Evolutionary conservation across 495 filamentous ascomycete genomes (phyloP).

Genomic region (Hyaloscypha finlandica): DNA sequence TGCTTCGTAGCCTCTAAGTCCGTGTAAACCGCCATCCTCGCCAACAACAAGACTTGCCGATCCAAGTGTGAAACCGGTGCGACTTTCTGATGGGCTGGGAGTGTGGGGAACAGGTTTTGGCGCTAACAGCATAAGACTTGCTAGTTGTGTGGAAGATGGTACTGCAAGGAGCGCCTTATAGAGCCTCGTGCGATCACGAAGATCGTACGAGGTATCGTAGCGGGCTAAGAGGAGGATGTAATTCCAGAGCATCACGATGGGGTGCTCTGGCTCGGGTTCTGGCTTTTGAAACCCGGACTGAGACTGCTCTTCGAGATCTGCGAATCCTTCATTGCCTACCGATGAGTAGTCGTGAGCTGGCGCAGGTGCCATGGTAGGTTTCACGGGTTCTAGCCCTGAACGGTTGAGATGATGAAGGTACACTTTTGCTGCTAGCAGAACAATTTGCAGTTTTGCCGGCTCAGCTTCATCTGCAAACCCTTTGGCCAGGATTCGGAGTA

Average conservation of each 20-base stretch:
- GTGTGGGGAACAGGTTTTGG: conserved; percentile 91
- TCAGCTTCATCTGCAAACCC: conserved; percentile 83
- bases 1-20: conserved; percentile 72
- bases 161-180: conserved; percentile 81
- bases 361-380: conserved; percentile 12
- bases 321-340: conserved; percentile 28
- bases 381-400: conserved; percentile 48
- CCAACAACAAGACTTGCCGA: conserved; percentile 84
- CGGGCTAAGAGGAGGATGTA: conserved; percentile 84
- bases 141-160: conserved; percentile 77
- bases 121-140: conserved; percentile 84
- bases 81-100: conserved; percentile 78
- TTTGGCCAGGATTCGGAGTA: conserved; percentile 85
- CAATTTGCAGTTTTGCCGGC: conserved; percentile 83
- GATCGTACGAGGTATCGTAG: conserved; percentile 93
- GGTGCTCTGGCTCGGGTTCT: conserved; percentile 55
- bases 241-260: conserved; percentile 74
- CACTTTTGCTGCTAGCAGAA: conserved; percentile 90
- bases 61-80: conserved; percentile 75
- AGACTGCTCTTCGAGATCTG: conserved; percentile 32
- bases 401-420: conserved; percentile 86
- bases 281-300: conserved; percentile 32
- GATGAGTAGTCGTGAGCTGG: conserved; percentile 29
- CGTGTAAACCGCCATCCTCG: conserved; percentile 67
- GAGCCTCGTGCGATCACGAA: conserved; percentile 84